A percentile compares a stretch with the other conserved stretches of the same genome.
phyloP scores from a whole-genome alignment of 75 land plant species.

The Isoetes taiwanensis region DNA sequence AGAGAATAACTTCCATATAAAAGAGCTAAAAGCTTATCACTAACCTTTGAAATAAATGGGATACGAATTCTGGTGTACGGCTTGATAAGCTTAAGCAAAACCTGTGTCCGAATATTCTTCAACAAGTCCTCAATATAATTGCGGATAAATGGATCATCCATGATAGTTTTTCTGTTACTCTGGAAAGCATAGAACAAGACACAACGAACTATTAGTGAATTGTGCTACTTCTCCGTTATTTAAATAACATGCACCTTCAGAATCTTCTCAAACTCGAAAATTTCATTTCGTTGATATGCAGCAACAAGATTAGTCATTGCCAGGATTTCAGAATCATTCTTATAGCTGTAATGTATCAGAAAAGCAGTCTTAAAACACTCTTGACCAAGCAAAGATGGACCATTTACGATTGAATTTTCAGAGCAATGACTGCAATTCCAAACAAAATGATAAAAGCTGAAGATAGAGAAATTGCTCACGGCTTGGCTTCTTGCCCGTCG shows the following conservation, averaged over 20 bases:
- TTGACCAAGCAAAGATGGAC: not conserved
- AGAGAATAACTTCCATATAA: not conserved
- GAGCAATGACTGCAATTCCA: not conserved
- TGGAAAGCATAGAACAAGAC: slow-evolving; percentile 18
- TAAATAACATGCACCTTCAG: slow-evolving; percentile 44
- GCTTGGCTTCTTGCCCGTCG: slow-evolving; percentile 97
- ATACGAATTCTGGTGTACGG: slow-evolving; percentile 94
- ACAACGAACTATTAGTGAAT: not conserved
- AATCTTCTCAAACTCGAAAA: slow-evolving; percentile 93
- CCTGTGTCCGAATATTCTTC: slow-evolving; percentile 89
- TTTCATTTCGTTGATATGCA: slow-evolving; percentile 92
- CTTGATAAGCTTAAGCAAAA: slow-evolving; percentile 87
- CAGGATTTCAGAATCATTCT: slow-evolving; percentile 94
- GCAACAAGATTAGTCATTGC: slow-evolving; percentile 98
- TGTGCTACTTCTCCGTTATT: not conserved
- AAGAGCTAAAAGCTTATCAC: not conserved
- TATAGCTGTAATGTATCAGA: slow-evolving; percentile 64
- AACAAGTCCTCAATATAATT: slow-evolving; percentile 93
- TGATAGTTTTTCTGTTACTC: slow-evolving; percentile 88
- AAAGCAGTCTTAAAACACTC: not conserved
- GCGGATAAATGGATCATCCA: slow-evolving; percentile 95
- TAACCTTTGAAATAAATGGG: slow-evolving; percentile 87
- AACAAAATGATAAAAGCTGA: not conserved
- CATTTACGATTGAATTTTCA: not conserved
- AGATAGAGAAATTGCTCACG: slow-evolving; percentile 39